Percentiles rank a stretch among this genome's conserved stretches.
Evolutionary conservation across 108 stramenopile species (phyloP).

Genomic region (Nitzschia putrida): DNA sequence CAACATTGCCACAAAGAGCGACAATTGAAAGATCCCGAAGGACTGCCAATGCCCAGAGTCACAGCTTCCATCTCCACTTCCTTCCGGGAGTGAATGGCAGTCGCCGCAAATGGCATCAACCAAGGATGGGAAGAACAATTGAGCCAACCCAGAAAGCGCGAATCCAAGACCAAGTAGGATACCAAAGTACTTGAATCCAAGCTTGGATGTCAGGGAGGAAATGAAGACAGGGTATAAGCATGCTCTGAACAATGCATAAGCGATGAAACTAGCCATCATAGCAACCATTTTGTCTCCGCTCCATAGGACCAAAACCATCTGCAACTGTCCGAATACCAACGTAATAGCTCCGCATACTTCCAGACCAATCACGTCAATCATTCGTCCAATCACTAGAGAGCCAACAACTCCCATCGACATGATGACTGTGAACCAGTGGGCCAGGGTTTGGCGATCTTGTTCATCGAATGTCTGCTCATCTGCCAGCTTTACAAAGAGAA

Average conservation of each 20-base stretch:
- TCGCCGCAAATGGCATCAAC: conserved; percentile 19
- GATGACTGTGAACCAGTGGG: conserved; percentile 38
- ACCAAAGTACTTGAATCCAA: conserved; percentile 72
- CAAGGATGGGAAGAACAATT: conserved; percentile 31
- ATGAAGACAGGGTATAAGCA: conserved; percentile 59
- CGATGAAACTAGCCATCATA: conserved; percentile 38
- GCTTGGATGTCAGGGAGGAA: conserved; percentile 45
- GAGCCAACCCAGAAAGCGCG: conserved; percentile 42
- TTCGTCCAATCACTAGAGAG: conserved; percentile 39
- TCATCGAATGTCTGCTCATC: conserved; percentile 15
- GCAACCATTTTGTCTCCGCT: neutral
- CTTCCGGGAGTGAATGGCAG: conserved; percentile 14
- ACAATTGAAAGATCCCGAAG: conserved; percentile 19
- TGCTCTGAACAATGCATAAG: conserved; percentile 51
- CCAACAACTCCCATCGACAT: conserved; percentile 48
- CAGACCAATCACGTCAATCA: conserved; percentile 53
- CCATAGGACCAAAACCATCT: conserved; percentile 42
- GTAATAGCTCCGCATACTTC: conserved; percentile 38
- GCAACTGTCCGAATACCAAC: conserved; percentile 36
- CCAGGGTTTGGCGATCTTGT: conserved; percentile 18
- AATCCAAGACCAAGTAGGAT: conserved; percentile 57
- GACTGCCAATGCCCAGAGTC: conserved; percentile 16
- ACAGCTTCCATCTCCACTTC: neutral
- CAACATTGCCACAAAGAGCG: neutral
- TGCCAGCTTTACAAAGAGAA: conserved; percentile 7